Base-by-base conservation (phyloP, 2,329 filamentous ascomycete genomes). In the Fusarium tuaranense region DNA sequence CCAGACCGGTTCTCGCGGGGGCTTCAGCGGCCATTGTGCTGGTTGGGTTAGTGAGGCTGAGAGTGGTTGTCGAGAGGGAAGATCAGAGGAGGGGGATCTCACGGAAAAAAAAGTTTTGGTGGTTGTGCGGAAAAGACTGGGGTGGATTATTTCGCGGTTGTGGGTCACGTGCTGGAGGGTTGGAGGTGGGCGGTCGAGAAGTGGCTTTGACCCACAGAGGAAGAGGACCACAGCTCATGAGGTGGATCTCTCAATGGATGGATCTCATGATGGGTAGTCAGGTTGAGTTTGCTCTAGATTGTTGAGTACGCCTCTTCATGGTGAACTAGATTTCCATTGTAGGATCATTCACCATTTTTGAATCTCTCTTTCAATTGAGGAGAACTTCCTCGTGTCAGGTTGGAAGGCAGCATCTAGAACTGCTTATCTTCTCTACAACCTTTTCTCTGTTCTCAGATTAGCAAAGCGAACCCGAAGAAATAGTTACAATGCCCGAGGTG, bases 11-110 rank as follows among this genome's bases (percentile, higher is more conserved):
- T 81, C 86, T 87, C 81, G 87, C 86, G 80, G 87, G 85, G 73
- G 86, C 83, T 86, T 91, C 89, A 85, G 89, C 89, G 81, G 89
- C 89, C 89, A 91, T 92, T 82, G 81, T 84, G 79, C 78, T 80
- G 77, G 79, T 78, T 78, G 71, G 79, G 77, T 79, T 82, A 80
- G 77, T 82, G 73, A 58, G 72, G 72, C 48, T 70, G 73, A 76
- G 78, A 76, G 78, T 78, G 76, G 77, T 80, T 79, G 79, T 75
- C 74, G 73, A 78, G 65, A 63, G 71, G 71, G 68, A 59, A 70
- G 67, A 71, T 14, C 32, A 34, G 61, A 60, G 25, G 69, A 75
- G 66, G 64, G 68, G 69, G 59, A 67, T 62, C 62, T 59, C 38
- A 53, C 44, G 22, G 5, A 5, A 41, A n/a, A 72, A 58, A 59